A percentile compares a stretch with the other conserved stretches of the same genome.
These are phyloP conservation scores for Monocercomonoides exilis DNA, from an alignment of 78 protist genomes.

Conservation along the genomic window DNA sequence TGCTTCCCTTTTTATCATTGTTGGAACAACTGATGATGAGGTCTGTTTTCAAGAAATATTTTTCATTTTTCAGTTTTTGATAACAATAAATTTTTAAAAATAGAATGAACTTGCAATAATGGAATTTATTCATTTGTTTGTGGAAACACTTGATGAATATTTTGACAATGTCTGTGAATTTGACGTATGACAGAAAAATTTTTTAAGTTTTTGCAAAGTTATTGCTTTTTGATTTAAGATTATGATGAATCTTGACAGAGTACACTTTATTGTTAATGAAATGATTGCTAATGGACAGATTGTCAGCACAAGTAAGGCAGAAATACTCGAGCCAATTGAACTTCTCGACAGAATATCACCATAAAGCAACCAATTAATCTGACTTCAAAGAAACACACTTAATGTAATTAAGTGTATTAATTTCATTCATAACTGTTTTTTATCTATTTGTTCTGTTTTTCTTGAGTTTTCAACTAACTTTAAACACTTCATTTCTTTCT, in stretches of 20 bases:
- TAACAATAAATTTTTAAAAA: not conserved
- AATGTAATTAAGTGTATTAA: no score
- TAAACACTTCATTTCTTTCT: no score
- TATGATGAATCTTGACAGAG: slow-evolving; percentile 88
- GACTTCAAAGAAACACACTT: no score
- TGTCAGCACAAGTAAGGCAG: slow-evolving; percentile 44
- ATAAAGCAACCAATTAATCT: no score
- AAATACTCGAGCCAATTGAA: not conserved
- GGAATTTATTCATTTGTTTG: slow-evolving; percentile 81
- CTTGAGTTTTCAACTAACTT: no score
- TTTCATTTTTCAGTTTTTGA: not conserved
- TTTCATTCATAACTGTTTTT: no score
- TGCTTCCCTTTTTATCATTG: slow-evolving; percentile 86
- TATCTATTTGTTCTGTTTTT: no score
- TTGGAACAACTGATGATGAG: slow-evolving; percentile 67
- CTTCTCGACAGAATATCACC: not conserved
- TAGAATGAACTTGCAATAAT: slow-evolving; percentile 79
- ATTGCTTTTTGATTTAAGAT: slow-evolving; percentile 31
- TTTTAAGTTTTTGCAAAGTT: not conserved
- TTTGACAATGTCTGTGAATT: slow-evolving; percentile 67
- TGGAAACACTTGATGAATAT: slow-evolving; percentile 80
- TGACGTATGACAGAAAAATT: slow-evolving; percentile 33
- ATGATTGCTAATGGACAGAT: slow-evolving; percentile 81
- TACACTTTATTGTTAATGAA: slow-evolving; percentile 86
- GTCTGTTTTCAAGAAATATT: no score